These are phyloP conservation scores for Trypanosoma platydactyli DNA, from an alignment of 208 protist genomes.

Conservation along the genomic window DNA sequence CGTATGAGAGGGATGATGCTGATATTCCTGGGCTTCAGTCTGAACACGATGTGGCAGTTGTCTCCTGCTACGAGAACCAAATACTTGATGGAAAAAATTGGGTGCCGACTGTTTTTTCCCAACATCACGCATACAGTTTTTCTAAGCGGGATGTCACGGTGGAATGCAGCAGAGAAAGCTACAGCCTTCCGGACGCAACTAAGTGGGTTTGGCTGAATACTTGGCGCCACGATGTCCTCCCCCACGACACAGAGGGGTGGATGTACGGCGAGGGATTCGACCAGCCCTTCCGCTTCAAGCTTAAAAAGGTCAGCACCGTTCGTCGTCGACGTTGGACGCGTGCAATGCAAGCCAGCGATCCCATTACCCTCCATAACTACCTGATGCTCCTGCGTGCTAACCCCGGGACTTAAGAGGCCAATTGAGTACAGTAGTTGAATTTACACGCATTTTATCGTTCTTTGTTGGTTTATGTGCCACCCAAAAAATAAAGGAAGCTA, in stretches of 20 bases:
- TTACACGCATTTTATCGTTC: not conserved
- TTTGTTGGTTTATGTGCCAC: conserved; percentile 5
- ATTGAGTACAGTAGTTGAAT: not conserved
- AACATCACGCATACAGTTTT: conserved; percentile 36
- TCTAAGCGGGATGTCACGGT: conserved; percentile 33
- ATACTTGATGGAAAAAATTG: conserved; percentile 35
- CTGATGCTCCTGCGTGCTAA: not conserved
- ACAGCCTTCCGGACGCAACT: conserved; percentile 34
- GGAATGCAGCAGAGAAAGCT: conserved; percentile 36
- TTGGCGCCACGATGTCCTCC: conserved; percentile 48
- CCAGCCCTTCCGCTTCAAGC: conserved; percentile 25
- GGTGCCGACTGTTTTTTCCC: conserved; percentile 29
- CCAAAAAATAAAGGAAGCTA: not conserved
- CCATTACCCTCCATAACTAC: conserved; percentile 50
- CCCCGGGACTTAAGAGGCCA: not conserved
- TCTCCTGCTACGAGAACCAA: conserved; percentile 68
- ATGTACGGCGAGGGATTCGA: conserved; percentile 37
- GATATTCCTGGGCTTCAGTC: conserved; percentile 38
- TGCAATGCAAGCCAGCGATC: conserved; percentile 56
- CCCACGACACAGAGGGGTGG: conserved; percentile 57
- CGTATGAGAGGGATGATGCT: conserved; percentile 50
- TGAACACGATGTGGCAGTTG: conserved; percentile 36
- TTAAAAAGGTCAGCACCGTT: conserved; percentile 22
- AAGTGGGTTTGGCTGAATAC: conserved; percentile 55
- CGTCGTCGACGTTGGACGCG: conserved; percentile 54